phyloP scores from a whole-genome alignment of 768 basidiomycete species.

The Mycena belliarum region DNA sequence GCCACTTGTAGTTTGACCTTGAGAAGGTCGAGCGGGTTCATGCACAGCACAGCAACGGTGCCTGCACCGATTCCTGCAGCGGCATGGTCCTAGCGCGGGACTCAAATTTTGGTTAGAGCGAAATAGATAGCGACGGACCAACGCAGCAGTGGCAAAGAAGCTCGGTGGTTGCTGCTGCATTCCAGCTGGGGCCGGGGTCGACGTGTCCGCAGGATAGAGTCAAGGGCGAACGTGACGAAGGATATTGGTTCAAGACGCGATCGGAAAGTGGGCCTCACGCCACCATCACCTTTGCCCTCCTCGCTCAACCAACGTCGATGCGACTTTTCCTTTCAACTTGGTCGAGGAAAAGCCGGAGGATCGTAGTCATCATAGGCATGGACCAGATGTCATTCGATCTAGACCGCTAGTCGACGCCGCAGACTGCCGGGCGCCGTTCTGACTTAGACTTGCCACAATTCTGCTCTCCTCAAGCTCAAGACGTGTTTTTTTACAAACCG shows the following conservation, averaged over 20 bases:
- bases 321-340: too few species aligned
- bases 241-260: background rate
- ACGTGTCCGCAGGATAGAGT: background rate
- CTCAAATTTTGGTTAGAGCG: background rate
- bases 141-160: conserved; percentile 35
- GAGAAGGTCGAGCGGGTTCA: conserved; percentile 96
- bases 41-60: conserved; percentile 86
- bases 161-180: conserved; percentile 37
- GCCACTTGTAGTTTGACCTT: conserved; percentile 93
- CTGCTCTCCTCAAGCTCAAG: too few species aligned
- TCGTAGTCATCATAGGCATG: too few species aligned
- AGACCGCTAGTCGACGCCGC: too few species aligned
- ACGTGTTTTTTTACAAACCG: too few species aligned
- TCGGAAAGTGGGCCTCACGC: background rate
- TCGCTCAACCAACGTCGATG: too few species aligned
- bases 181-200: conserved; percentile 10
- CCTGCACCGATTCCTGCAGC: conserved; percentile 92
- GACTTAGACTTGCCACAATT: too few species aligned
- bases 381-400: too few species aligned
- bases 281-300: too few species aligned
- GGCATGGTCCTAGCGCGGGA: conserved; percentile 79
- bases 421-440: too few species aligned
- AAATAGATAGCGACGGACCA: conserved; percentile 18
- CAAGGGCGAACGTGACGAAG: background rate
- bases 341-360: too few species aligned